Evolutionary conservation across 2,329 filamentous ascomycete genomes (phyloP).

Genomic region (Penicillium crustosum): DNA sequence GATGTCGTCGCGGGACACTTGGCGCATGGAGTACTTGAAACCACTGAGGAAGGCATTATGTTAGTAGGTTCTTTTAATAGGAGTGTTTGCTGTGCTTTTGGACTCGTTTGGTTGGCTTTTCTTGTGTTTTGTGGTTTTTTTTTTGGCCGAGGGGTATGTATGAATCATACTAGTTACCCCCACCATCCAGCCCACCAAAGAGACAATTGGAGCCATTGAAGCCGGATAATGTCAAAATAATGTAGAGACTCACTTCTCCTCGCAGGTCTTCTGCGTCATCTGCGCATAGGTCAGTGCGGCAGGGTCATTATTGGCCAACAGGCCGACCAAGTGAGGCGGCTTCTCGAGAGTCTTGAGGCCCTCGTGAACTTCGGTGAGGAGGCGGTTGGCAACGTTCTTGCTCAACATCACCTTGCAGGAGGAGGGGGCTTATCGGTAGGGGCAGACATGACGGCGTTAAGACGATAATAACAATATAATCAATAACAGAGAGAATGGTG

Average conservation of each 20-base stretch:
- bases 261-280: constrained; percentile 94
- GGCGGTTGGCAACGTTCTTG: constrained; percentile 77
- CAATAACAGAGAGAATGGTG: constrained; percentile 9
- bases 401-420: constrained; percentile 92
- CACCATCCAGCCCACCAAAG: constrained; percentile 13
- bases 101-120: background rate
- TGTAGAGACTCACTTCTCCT: constrained; percentile 75
- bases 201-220: constrained; percentile 11
- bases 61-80: constrained; percentile 19
- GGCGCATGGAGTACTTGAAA: constrained; percentile 82
- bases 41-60: constrained; percentile 56
- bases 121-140: background rate
- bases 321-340: constrained; percentile 80
- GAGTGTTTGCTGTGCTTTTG: background rate
- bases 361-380: constrained; percentile 75
- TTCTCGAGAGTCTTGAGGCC: constrained; percentile 70
- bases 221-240: constrained; percentile 5
- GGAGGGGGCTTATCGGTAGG: constrained; percentile 29
- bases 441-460: constrained; percentile 31
- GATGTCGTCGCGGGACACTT: constrained; percentile 80
- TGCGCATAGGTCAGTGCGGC: constrained; percentile 92
- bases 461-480: constrained; percentile 1
- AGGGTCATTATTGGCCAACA: constrained; percentile 88
- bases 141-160: constrained; percentile 26
- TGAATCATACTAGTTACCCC: constrained; percentile 23